phyloP scores from a whole-genome alignment of 1,139 yeast species.

The Taphrina populina region DNA sequence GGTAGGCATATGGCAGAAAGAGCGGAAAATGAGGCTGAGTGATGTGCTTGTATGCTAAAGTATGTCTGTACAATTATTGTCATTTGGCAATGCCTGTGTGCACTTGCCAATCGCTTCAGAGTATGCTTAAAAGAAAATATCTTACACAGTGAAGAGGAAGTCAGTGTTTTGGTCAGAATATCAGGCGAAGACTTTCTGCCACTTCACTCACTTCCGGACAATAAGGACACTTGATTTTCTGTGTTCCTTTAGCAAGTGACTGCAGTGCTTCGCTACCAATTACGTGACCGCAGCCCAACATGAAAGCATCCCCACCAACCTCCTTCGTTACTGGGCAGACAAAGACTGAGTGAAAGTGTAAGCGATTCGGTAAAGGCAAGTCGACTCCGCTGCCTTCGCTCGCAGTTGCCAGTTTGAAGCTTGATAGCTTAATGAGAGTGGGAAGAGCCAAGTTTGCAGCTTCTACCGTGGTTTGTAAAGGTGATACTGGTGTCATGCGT shows the following conservation, averaged over 20 bases:
- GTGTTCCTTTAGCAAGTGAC: constrained; percentile 24
- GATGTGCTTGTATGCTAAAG: too few relatives aligned
- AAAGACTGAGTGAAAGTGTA: constrained; percentile 75
- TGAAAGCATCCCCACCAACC: constrained; percentile 59
- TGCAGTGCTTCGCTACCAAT: constrained; percentile 32
- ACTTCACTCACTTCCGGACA: constrained; percentile 53
- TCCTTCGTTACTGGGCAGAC: constrained; percentile 90
- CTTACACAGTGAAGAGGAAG: too few relatives aligned
- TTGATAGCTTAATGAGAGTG: constrained; percentile 63
- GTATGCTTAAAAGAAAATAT: too few relatives aligned
- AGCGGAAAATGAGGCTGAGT: too few relatives aligned
- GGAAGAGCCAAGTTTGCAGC: constrained; percentile 76
- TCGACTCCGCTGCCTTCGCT: constrained; percentile 47
- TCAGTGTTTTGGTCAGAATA: constrained; percentile 1
- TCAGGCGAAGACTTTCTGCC: constrained; percentile 15
- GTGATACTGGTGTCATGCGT: constrained; percentile 68
- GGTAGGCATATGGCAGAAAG: too few relatives aligned
- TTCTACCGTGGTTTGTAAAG: constrained; percentile 62
- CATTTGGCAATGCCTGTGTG: too few relatives aligned
- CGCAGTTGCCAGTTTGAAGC: constrained; percentile 41
- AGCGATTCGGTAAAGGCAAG: constrained; percentile 53
- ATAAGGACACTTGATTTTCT: constrained; percentile 60
- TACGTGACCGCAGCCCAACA: constrained; percentile 56
- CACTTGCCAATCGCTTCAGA: too few relatives aligned
- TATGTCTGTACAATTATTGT: too few relatives aligned